Base-by-base conservation (phyloP, 176 grass and related monocot species). In the Panicum miliaceum region DNA sequence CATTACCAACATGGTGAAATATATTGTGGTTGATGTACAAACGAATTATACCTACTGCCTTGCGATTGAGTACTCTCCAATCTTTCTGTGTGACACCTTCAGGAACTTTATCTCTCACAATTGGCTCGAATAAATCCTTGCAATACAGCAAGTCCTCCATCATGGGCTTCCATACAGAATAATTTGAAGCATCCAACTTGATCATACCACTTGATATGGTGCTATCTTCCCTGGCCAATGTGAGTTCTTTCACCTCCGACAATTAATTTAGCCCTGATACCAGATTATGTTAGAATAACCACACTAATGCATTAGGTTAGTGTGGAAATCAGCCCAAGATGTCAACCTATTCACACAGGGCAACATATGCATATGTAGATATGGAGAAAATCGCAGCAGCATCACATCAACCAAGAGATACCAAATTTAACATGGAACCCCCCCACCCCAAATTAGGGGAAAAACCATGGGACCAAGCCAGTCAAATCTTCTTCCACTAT, bases 1-100 rank as follows among this genome's bases (percentile, higher is more conserved):
- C 73, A 29, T 40, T 79, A 26, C 61, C 63, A 38, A 79, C 42
- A 79, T 84, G 82, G 9, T 84, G 82, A 16, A 84, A 84, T 1
- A 64, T 62, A 4, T 4, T 27, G 4, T 37, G 43, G 10, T 50
- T 29, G 27, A 85, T 70, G 48, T 56, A 59, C 13, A 68, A 42
- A 2, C 12, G 26, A 5, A 85, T 78, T 32, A 76, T 22, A 25
- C 11, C 26, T 63, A 78, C 26, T n/a, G 11, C 26, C 23, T 85
- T 85, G 0, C 1, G 12, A 6, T 79, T 58, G 0, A 74, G 2
- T 0, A 68, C 7, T 20, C 52, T 85, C 71, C 40, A 76, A 35
- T 37, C 41, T 29, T 81, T 15, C 1, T 67, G 5, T 3, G 8
- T 81, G 40, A 54, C 16, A 1, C 18, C 6, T 0, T 0, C 15